These are phyloP conservation scores for Fusarium pininemorale DNA, from an alignment of 2,329 filamentous ascomycete genomes.

Conservation along the genomic window DNA sequence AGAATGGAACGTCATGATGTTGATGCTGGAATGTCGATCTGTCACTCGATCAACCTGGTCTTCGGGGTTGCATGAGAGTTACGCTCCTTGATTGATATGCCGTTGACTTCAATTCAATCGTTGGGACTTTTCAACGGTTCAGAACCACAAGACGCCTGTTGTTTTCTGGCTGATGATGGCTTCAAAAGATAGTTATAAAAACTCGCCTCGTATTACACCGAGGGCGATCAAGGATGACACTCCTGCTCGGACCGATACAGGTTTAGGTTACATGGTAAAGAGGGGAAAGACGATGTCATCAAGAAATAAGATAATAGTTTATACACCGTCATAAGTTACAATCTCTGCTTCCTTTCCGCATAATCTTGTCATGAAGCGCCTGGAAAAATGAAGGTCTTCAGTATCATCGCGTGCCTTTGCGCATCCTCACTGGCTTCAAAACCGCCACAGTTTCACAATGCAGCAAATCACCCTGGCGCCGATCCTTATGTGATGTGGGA, in stretches of 20 bases:
- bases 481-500: conserved; percentile 48
- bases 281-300: conserved; percentile 24
- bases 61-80: background rate
- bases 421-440: conserved; percentile 5
- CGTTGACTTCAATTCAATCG: no score
- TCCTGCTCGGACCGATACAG: conserved; percentile 21
- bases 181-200: background rate
- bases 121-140: background rate
- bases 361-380: background rate
- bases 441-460: conserved; percentile 47
- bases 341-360: background rate
- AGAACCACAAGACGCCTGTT: background rate
- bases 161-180: background rate
- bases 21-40: conserved; percentile 2
- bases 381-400: background rate
- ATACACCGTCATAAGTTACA: background rate
- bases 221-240: conserved; percentile 12
- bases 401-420: background rate
- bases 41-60: conserved; percentile 9
- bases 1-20: conserved; percentile 15
- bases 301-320: background rate
- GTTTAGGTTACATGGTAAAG: background rate
- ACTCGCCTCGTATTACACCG: conserved; percentile 8
- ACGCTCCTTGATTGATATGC: background rate
- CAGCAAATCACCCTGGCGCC: conserved; percentile 45